Base-by-base conservation (phyloP, 345 rosid genomes). In the Rhodamnia argentea region DNA sequence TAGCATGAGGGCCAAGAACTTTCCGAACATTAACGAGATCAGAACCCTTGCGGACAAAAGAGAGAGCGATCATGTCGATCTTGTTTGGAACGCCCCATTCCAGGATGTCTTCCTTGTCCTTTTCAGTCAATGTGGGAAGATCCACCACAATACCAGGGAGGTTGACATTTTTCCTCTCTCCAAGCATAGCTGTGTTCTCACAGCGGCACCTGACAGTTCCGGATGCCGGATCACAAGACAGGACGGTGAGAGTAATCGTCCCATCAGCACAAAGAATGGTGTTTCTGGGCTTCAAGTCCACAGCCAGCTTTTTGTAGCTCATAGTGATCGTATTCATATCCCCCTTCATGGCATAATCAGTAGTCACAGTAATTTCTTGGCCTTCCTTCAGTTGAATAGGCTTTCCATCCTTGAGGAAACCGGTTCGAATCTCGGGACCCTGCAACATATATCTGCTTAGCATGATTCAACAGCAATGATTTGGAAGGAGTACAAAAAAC, bases 401-500 rank as follows among this genome's bases (percentile, higher is more conserved):
- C 82, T 86, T 86, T 70, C 83, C 85, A 84, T 83, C 88, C 88
- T 86, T 86, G n/a, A 86, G 88, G 85, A 86, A 86, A 54, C 88
- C 88, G 1, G 88, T 86, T 70, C 88, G 86, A 83, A 86, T 86
- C 85, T 86, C 88, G 3, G 88, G 88, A 55, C 88, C 88, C 88
- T 86, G 85, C 29, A 32, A 70, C 50, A 47, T 50, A 27, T 51
- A 52, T 51, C 37, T 14, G 13, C 74, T 82, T 16, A 85, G 83
- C 1, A 44, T 52, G 75, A 24, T 47, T 40, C 53, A 26, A 9
- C 32, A 57, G 54, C 52, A 57, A 84, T 47, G 55, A 27, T 53
- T 62, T 90, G 55, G 95, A 93, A 91, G 95, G 94, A 92, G 95
- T 92, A 85, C 81, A 27, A 2, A 32, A 29, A 27, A 32, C 2